Base-by-base conservation (phyloP, 139 green algal species). In the Chlorella ohadii region DNA sequence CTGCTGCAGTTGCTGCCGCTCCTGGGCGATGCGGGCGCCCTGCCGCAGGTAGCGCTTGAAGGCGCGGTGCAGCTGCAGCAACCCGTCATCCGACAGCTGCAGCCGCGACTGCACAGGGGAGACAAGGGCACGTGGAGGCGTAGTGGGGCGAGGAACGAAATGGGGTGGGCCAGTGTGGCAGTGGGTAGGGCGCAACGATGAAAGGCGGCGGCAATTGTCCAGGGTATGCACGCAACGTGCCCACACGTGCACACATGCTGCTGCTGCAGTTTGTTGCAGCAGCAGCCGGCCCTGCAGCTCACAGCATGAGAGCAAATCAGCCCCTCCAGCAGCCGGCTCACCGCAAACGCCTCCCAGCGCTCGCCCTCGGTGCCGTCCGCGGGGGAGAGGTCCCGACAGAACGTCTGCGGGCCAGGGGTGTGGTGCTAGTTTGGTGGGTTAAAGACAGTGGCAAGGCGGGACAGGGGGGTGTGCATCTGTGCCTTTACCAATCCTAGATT, bases 301-400 rank as follows among this genome's bases (percentile, higher is more conserved):
- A 33, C 20, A 67, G 22, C 59, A 67, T 20, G 59, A 16, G 7
- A n/a, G n/a, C n/a, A n/a, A n/a, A n/a, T n/a, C n/a, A 22, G 2
- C 15, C 15, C 51, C 51, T 51, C 44, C 44, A 51, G 51, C 51
- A 22, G 41, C 2, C 47, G 5, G 27, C 76, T 82, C 76, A 82
- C 76, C 76, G 76, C 76, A 28, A 71, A 22, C 5, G 59, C 57
- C 76, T 82, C 76, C 76, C 76, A 82, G 36, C 57, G 76, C 11
- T 82, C 76, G 25, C 27, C 36, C 13, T 72, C 59, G 0, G 59
- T 57, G 34, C 59, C 76, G 7, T 82, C 76, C 0, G 76, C 59
- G 3, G 36, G 0, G 15, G 23, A 82, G 19, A 82, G 15, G 1
- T 82, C 76, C 9, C 11, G n/a, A 3, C 71, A n/a, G 27, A 82